These are phyloP conservation scores for Elsinoe fawcettii DNA, from an alignment of 2,329 filamentous ascomycete genomes.

Conservation along the genomic window DNA sequence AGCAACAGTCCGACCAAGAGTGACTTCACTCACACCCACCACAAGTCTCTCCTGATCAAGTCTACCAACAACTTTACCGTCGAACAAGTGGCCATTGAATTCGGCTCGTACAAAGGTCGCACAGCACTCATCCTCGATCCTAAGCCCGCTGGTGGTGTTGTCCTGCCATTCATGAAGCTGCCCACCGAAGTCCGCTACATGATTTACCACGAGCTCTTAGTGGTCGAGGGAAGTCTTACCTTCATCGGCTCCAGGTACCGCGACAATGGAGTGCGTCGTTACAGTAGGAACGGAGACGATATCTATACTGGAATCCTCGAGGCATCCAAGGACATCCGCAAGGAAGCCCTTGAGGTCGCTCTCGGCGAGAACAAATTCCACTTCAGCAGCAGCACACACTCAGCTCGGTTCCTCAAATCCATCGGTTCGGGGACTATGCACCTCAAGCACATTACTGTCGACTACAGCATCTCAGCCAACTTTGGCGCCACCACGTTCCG, in stretches of 20 bases:
- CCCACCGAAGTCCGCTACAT: constrained; percentile 18
- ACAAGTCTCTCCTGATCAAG: not conserved
- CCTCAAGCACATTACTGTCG: not conserved
- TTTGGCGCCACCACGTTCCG: not conserved
- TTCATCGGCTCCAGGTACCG: not conserved
- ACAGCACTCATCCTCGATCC: not conserved
- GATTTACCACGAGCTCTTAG: constrained; percentile 11
- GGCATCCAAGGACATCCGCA: constrained; percentile 17
- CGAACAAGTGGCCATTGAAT: not conserved
- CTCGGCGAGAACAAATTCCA: constrained; percentile 8
- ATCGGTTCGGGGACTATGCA: not conserved
- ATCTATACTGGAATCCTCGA: not conserved
- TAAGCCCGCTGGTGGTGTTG: not conserved
- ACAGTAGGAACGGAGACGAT: not conserved
- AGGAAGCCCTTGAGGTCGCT: constrained; percentile 19
- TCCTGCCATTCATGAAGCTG: constrained; percentile 11
- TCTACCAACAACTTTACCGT: not conserved
- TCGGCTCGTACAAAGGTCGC: not conserved
- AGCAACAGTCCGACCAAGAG: not conserved
- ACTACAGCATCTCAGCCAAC: not conserved
- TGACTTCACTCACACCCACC: not conserved
- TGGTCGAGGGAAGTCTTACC: not conserved
- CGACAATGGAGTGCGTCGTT: not conserved
- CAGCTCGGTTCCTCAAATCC: not conserved
- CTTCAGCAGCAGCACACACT: not conserved